phyloP scores from a whole-genome alignment of 768 basidiomycete species.

The Leccinum disarticulatum region DNA sequence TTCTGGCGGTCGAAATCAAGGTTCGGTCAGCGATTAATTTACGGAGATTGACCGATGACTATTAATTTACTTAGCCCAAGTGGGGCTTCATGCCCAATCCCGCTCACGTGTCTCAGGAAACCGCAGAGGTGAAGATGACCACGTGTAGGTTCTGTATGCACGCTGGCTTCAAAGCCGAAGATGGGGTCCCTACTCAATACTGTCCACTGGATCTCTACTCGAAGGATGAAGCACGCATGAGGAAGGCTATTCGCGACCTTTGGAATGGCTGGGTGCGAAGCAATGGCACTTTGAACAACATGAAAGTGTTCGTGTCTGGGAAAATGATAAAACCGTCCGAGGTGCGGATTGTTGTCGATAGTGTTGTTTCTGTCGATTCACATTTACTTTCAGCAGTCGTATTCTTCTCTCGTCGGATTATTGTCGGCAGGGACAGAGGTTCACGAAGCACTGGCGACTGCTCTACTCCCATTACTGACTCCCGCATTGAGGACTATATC shows the following conservation, averaged over 20 bases:
- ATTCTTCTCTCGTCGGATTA: slow-evolving; percentile 11
- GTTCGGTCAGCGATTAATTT: slow-evolving; percentile 38
- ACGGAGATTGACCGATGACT: background rate
- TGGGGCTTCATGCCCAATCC: slow-evolving; percentile 88
- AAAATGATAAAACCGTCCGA: slow-evolving; percentile 54
- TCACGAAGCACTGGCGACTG: slow-evolving; percentile 50
- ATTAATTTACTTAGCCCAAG: slow-evolving; percentile 67
- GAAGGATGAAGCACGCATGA: slow-evolving; percentile 55
- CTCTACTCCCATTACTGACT: slow-evolving; percentile 49
- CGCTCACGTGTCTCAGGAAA: slow-evolving; percentile 57
- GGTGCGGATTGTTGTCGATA: slow-evolving; percentile 39
- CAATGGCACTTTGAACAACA: slow-evolving; percentile 72
- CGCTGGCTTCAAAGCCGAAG: slow-evolving; percentile 47
- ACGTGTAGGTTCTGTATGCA: slow-evolving; percentile 96
- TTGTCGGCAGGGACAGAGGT: slow-evolving; percentile 30
- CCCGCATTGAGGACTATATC: slow-evolving; percentile 55
- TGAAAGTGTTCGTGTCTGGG: slow-evolving; percentile 76
- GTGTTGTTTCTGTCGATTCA: slow-evolving; percentile 4
- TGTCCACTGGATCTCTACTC: slow-evolving; percentile 94
- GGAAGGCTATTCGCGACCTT: slow-evolving; percentile 63
- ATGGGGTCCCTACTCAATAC: slow-evolving; percentile 47
- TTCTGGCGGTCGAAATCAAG: slow-evolving; percentile 87
- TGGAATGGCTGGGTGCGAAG: slow-evolving; percentile 73
- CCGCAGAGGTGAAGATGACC: slow-evolving; percentile 56
- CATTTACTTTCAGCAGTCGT: slow-evolving; percentile 6